Evolutionary conservation across 2,329 filamentous ascomycete species (phyloP), one percentile per base, ranked within the genome.

Genomic region (Fusarium sp.): DNA sequence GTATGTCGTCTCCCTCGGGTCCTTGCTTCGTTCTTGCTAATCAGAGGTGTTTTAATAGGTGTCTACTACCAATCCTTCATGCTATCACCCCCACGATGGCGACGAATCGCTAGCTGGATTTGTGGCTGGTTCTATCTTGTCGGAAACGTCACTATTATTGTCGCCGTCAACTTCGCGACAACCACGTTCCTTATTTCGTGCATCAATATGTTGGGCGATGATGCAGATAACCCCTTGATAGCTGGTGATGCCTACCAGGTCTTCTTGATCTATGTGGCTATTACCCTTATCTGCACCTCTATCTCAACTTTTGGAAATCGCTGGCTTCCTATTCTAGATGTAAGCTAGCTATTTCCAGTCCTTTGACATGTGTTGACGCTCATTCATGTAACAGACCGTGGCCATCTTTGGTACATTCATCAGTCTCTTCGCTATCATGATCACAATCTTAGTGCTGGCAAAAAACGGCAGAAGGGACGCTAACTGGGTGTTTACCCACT

Each of bases 31-130:
- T 11, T 13, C 28, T 31, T 31, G 28, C 43, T 14, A 22, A 28
- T 31, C 9, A 31, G 10, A 31, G 10, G 5, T 31, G 10, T 10
- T 31, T 31, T 42, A 7, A 31, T n/a, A 38, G 80, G 81, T 63
- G 91, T 93, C 55, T 93, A 94, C 81, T 93, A 93, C 78, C 91
- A 93, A 81, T 90, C 91, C 6, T 93, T 91, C 75, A 92, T 93
- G 88, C 86, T 94, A 14, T 86, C 91, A 0, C 84, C 89, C 18
- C 77, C 84, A 22, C 78, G 78, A 14, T 90, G 87, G 80, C 88
- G 90, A 53, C 86, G 85, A 38, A 80, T 91, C 13, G 83, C 90
- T 13, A 89, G 89, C 24, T 94, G 90, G 88, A 87, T 92, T 63
- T 91, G 89, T 69, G 91, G 91, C 62, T 94, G 91, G 91, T 83